phyloP scores from a whole-genome alignment of 2,329 filamentous ascomycete species.

The Emydomyces testavorans region DNA sequence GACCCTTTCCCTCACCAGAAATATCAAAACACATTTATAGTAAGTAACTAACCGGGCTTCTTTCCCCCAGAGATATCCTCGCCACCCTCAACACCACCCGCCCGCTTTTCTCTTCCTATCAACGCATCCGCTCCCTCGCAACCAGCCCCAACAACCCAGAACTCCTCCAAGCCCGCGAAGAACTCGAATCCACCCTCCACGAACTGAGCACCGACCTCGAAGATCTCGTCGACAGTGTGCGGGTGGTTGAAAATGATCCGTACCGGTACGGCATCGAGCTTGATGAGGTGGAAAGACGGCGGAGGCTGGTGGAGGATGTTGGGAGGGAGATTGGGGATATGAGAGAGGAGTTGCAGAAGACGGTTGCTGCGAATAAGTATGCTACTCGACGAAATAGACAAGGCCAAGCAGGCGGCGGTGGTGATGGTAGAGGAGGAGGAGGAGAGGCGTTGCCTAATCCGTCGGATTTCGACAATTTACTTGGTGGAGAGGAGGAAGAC shows the following conservation, averaged over 20 bases:
- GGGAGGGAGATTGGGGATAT: conserved; percentile 80
- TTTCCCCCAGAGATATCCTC: conserved; percentile 65
- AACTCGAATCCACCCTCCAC: conserved; percentile 65
- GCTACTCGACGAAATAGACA: conserved; percentile 3
- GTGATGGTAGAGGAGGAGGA: conserved; percentile 27
- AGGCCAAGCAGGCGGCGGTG: conserved; percentile 23
- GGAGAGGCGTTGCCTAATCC: conserved; percentile 45
- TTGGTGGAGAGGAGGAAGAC: conserved; percentile 32
- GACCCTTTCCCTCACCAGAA: too few species aligned
- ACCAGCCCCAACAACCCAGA: conserved; percentile 60
- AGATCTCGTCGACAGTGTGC: conserved; percentile 78
- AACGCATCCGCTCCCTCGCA: conserved; percentile 82
- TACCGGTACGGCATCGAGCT: conserved; percentile 75
- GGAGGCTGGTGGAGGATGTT: conserved; percentile 78
- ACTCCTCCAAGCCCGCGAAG: conserved; percentile 51
- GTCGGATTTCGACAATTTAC: conserved; percentile 42
- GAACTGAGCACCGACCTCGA: conserved; percentile 75
- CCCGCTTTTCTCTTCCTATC: conserved; percentile 83
- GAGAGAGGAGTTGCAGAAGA: conserved; percentile 63
- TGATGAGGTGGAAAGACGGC: conserved; percentile 68
- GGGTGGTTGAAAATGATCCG: conserved; percentile 77
- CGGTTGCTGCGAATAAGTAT: conserved; percentile 12
- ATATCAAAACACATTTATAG: too few species aligned
- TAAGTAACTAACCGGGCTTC: conserved; percentile 10
- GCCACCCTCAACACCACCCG: conserved; percentile 67